phyloP scores from a whole-genome alignment of 495 filamentous ascomycete species.

The Neurospora cerealis region DNA sequence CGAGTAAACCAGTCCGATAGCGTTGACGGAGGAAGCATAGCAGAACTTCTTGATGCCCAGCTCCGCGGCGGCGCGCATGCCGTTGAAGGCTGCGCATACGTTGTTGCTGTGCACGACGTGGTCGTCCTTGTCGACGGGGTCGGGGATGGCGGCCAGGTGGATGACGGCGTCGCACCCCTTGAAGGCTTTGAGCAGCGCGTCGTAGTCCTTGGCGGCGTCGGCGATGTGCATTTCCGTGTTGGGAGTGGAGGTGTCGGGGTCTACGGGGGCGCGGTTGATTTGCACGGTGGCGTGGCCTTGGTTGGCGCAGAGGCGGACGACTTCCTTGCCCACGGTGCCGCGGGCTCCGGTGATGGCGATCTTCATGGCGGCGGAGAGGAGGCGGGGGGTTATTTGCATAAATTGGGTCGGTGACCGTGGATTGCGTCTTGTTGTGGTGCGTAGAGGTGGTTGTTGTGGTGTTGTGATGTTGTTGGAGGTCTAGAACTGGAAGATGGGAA shows the following conservation, averaged over 20 bases:
- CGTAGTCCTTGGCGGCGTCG: background rate
- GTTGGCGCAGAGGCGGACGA: background rate
- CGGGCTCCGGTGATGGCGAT: background rate
- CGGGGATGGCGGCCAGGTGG: background rate
- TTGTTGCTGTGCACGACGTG: background rate
- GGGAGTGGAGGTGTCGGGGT: background rate
- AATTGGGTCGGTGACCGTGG: background rate
- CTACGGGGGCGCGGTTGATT: background rate
- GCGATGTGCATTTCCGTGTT: background rate
- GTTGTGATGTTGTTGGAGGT: background rate
- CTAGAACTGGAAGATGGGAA: background rate
- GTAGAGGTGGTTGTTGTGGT: background rate
- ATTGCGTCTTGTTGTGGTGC: background rate
- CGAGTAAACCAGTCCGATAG: background rate
- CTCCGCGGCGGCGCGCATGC: background rate
- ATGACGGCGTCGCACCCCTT: background rate
- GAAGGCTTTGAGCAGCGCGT: background rate
- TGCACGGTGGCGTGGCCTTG: background rate
- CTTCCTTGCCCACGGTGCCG: background rate
- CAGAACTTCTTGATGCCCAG: background rate
- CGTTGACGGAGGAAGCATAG: background rate
- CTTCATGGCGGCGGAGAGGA: background rate
- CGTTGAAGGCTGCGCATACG: background rate
- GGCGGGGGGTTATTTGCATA: background rate
- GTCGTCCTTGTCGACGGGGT: background rate